Base-by-base conservation (phyloP, 1,284 basidiomycete genomes). In the Microbotryum lychnidis-dioicae region DNA sequence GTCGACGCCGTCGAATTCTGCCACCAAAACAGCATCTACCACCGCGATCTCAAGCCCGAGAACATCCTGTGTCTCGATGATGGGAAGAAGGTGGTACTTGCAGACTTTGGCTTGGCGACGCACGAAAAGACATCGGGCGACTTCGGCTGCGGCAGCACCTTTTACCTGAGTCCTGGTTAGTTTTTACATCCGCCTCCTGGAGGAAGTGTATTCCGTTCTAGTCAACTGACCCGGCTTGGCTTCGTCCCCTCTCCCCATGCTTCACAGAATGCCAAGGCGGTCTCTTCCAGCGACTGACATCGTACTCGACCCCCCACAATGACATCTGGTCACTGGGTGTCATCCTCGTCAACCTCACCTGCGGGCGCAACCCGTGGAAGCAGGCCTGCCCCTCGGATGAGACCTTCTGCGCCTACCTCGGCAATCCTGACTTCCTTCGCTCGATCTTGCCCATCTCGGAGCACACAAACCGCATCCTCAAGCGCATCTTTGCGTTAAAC, bases 1-100 rank as follows among this genome's bases (percentile, higher is more conserved):
- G 82, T 97, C 71, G 91, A 94, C 71, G 89, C 92, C 53, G 89
- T 97, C 72, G 87, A 92, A 69, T 89, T 89, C 77, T 84, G 83
- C 71, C 85, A 87, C 72, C 70, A 72, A 23, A 74, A 79, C 54
- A 81, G 82, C 31, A 91, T 97, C 75, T 96, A 89, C 79, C 94
- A 97, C 76, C 89, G 94, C 59, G 94, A 97, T 76, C 80, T 98
- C 72, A 98, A 97, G 80, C 94, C 94, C 0, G 96, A 97, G 79
- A 98, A 98, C 77, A 87, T 98, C 69, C 80, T 98, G 65, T 96
- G 91, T 77, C 75, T 88, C 80, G 72, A 75, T 23, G 76, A 76
- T 73, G 92, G 61, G 92, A 81, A 85, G 69, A 83, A 84, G 65
- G 84, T 97, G 62, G 85, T 89, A 67, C 83, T 98, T 73, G 93